Base-by-base conservation (phyloP, 345 rosid species). In the Eucalyptus grandis region DNA sequence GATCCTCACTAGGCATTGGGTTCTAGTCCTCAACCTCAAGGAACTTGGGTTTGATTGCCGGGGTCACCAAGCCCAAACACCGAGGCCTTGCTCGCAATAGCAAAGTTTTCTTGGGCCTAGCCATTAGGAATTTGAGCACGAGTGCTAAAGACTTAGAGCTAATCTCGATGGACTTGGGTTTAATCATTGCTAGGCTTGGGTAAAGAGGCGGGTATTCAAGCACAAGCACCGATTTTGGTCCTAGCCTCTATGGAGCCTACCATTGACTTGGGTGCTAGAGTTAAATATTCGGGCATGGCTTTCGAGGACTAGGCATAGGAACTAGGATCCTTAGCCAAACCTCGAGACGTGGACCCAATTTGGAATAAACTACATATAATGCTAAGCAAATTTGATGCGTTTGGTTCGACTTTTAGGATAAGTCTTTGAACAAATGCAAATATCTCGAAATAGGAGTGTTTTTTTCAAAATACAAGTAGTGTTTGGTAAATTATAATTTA, bases 331-430 rank as follows among this genome's bases (percentile, higher is more conserved):
- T 3, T 0, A n/a, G 6, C 72, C 72, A 14, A 65, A 15, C 37
- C 77, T 4, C 9, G 17, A n/a, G 77, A 65, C 3, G 19, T 65
- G 77, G 77, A n/a, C 37, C 17, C 9, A 14, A 16, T 15, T 0
- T n/a, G 0, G 10, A n/a, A 65, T 65, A 65, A 65, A 65, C 37
- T 14, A 22, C 31, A 21, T 24, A 11, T 0, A 24, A 24, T 5
- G 6, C 6, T 24, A 3, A 56, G 30, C 13, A 56, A 56, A 56
- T 3, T 13, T 6, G 16, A 30, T 60, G 16, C 1, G 0, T 60
- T 60, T 60, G 69, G 8, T 27, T 27, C 1, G 0, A 27, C 0
- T 0, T 60, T 27, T 60, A 0, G 31, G 2, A 30, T 0, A 12
- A 60, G 16, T 60, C 0, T 26, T 58, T 58, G 7, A 58, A n/a